Conservation (phyloP, 768 basidiomycete genomes). For the Rhodotorula paludigena region DNA sequence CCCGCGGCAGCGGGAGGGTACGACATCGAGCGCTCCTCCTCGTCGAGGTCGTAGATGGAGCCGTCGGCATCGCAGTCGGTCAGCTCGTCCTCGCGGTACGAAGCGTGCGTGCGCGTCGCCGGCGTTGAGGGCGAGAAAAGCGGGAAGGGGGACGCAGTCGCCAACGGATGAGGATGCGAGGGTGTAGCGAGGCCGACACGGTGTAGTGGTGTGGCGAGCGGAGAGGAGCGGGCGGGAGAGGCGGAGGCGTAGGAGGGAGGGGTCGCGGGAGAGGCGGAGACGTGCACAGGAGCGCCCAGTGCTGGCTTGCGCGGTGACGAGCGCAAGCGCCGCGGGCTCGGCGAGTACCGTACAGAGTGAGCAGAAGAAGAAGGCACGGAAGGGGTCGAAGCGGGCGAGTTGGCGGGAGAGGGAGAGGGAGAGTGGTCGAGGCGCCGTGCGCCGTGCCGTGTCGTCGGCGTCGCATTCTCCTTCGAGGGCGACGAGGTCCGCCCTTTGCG, state of each 20-base stretch:
- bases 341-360: neutral
- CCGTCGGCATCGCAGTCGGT: slow-evolving; percentile 28
- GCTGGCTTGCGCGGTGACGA: slow-evolving; percentile 2
- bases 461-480: neutral
- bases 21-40: slow-evolving; percentile 1
- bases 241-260: neutral
- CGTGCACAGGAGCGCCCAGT: neutral
- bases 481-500: neutral
- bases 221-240: neutral
- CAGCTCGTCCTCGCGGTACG: slow-evolving; percentile 19
- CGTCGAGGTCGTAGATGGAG: slow-evolving; percentile 4
- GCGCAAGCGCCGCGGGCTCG: neutral
- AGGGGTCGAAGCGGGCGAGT: neutral
- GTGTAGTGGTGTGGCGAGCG: neutral
- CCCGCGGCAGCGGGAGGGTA: too few relatives aligned
- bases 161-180: neutral
- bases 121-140: slow-evolving; percentile 24
- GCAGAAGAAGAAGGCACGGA: neutral
- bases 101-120: slow-evolving; percentile 4
- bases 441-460: neutral
- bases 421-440: neutral
- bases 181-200: neutral
- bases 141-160: neutral
- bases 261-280: too few relatives aligned
- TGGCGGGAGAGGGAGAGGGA: neutral